Evolutionary conservation across 73 alveolate genomes (phyloP).

Genomic region (Halteria grandinella): DNA sequence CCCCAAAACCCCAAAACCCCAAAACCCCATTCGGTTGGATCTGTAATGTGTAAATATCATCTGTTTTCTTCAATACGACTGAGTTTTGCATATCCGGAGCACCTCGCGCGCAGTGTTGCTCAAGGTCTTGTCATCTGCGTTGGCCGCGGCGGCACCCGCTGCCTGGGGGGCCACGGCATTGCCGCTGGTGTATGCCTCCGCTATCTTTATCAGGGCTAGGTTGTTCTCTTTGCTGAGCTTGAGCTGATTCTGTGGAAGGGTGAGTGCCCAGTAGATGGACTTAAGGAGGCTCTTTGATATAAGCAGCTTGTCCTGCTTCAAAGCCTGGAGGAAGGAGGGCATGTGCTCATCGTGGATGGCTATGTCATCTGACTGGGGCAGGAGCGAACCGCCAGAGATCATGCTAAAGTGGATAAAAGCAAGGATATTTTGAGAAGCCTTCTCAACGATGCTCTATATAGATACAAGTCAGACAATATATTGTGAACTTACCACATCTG

Average conservation of each 20-base stretch:
- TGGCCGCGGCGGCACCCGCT: not conserved
- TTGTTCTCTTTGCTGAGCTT: not conserved
- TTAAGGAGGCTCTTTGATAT: conserved; percentile 57
- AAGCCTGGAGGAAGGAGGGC: conserved; percentile 46
- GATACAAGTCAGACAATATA: too few relatives aligned
- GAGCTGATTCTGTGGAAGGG: conserved; percentile 17
- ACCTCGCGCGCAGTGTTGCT: conserved; percentile 62
- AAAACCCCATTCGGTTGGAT: too few relatives aligned
- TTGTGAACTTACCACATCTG: conserved; percentile 39
- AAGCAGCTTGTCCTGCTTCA: conserved; percentile 46
- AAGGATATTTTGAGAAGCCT: conserved; percentile 61
- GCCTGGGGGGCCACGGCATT: not conserved
- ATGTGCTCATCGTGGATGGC: conserved; percentile 49
- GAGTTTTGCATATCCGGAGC: conserved; percentile 42
- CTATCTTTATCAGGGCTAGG: conserved; percentile 12
- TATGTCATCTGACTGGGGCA: conserved; percentile 39
- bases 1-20: too few relatives aligned
- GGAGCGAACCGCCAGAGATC: conserved; percentile 14
- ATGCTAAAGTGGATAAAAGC: conserved; percentile 64
- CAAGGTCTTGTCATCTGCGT: conserved; percentile 52
- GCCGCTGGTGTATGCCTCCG: conserved; percentile 3
- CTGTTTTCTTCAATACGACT: too few relatives aligned
- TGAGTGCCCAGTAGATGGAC: conserved; percentile 71
- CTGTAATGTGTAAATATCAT: too few relatives aligned
- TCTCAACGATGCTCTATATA: conserved; percentile 59